These are phyloP conservation scores for Neofusicoccum parvum DNA, from an alignment of 2,329 filamentous ascomycete species.

Conservation along the genomic window DNA sequence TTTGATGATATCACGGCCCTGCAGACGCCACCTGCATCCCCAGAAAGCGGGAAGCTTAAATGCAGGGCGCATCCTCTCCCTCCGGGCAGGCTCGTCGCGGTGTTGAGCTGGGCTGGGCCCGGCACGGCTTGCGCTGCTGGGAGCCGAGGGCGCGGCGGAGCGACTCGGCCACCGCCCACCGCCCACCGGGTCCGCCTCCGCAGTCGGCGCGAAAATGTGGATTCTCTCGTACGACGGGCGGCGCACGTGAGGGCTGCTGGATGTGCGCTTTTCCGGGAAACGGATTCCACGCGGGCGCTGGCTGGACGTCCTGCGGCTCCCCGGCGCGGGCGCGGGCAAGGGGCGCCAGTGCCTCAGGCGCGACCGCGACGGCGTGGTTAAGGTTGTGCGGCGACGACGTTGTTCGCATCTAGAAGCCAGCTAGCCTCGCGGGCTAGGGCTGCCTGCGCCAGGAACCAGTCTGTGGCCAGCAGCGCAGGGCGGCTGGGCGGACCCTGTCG, in stretches of 20 bases:
- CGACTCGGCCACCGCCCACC: not conserved
- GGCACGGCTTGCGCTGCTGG: not conserved
- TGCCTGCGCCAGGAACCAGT: slow-evolving; percentile 4
- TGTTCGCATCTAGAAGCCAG: not conserved
- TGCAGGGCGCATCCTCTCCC: not conserved
- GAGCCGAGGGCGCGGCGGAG: not conserved
- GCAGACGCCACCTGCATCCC: slow-evolving; percentile 10
- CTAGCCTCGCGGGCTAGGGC: not conserved
- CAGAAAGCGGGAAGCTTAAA: slow-evolving; percentile 9
- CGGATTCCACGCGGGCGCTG: not conserved
- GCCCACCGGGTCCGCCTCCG: not conserved
- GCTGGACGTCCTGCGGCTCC: not conserved
- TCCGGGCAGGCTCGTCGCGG: not conserved
- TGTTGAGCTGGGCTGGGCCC: not conserved
- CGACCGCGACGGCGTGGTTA: not conserved
- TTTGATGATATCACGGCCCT: slow-evolving; percentile 1
- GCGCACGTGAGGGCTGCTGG: slow-evolving; percentile 9
- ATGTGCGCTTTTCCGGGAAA: slow-evolving; percentile 12
- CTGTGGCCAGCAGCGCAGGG: not conserved
- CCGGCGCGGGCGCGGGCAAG: not conserved
- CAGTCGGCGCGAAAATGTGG: slow-evolving; percentile 13
- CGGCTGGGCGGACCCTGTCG: slow-evolving; percentile 12
- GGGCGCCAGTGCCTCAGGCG: too few relatives aligned
- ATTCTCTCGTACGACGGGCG: slow-evolving; percentile 3
- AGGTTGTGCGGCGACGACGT: not conserved